Base-by-base conservation (phyloP, 805 yeast species). In the Candida pseudoglaebosa region DNA sequence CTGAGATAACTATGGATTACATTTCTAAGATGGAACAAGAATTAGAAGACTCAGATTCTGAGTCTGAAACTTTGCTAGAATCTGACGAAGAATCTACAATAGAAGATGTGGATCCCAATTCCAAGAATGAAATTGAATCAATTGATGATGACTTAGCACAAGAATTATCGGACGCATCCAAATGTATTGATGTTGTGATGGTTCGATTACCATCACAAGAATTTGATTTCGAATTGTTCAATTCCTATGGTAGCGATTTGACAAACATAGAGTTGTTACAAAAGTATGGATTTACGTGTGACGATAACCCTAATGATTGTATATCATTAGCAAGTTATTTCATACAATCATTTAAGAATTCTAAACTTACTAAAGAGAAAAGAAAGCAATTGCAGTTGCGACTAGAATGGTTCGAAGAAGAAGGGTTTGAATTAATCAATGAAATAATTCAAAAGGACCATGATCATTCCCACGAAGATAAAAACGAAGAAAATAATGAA, bases 261-360 rank as follows among this genome's bases (percentile, higher is more conserved):
- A 61, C 81, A 12, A 87, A 85, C 48, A 68, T 84, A 0, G 71
- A 76, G 26, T 61, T 90, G 29, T 57, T 89, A 10, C 77, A 89
- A 10, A 72, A 85, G 40, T 90, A 89, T 55, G 96, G 96, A 1
- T 89, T 90, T 55, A 75, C 81, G 7, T 77, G 80, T 46, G 62
- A 66, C 1, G 41, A 39, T 4, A 65, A 67, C 38, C 51, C 54
- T 24, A 70, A 75, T 49, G 88, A 84, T 47, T 73, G 84, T 9
- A 68, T 78, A 38, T 53, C 86, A n/a, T 78, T 82, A 1, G 62
- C 67, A 1, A 82, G 78, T 46, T 56, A 75, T 39, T 49, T 67
- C 33, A 26, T 15, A 5, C 53, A 50, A 32, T 5, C 17, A 4
- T 33, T 22, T 24, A 43, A 47, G 20, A 54, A 52, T 36, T 31